Evolutionary conservation across 1,139 yeast species (phyloP), one percentile per base, ranked within the genome.

Genomic region (Zygosaccharomyces pseudobailii): DNA sequence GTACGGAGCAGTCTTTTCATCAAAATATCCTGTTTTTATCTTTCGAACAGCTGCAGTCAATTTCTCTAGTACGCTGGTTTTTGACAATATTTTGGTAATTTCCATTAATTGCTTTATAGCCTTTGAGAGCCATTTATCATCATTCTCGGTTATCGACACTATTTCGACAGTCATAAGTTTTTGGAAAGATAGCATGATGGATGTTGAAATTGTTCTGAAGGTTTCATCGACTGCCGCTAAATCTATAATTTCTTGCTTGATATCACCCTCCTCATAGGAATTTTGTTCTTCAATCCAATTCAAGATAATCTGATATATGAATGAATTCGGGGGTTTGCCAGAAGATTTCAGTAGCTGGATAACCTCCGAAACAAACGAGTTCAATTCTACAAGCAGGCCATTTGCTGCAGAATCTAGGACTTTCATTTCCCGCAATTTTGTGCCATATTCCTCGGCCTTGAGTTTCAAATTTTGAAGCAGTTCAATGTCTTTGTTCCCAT

Each of bases 151-250:
- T 2, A 79, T 57, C 8, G 63, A 59, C 8, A 61, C 68, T 1
- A 56, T 70, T 38, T 70, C 63, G 30, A 69, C 68, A 24, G 66
- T 65, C 47, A 72, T 64, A 10, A 79, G 60, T 51, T 78, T 77
- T 67, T 89, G 97, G 54, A 85, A 76, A 0, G 84, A 74, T 36
- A 89, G 73, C 48, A 89, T 68, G 27, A 87, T 74, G 3, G 84
- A 74, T 27, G 78, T 78, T n/a, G 82, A 73, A 5, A 86, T 61
- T 17, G 73, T 72, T 50, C 84, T 72, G 51, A 80, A 71, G 2
- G 67, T 57, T 6, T 50, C 45, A 55, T 84, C 88, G 40, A 80
- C 59, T 6, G 67, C 72, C 38, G 70, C 72, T 4, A 77, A 55
- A 0, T 67, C 51, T 13, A 45, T 24, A 6, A 40, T 53, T 10